These are phyloP conservation scores for Yarrowia alimentaria DNA, from an alignment of 805 yeast genomes.

Conservation along the genomic window DNA sequence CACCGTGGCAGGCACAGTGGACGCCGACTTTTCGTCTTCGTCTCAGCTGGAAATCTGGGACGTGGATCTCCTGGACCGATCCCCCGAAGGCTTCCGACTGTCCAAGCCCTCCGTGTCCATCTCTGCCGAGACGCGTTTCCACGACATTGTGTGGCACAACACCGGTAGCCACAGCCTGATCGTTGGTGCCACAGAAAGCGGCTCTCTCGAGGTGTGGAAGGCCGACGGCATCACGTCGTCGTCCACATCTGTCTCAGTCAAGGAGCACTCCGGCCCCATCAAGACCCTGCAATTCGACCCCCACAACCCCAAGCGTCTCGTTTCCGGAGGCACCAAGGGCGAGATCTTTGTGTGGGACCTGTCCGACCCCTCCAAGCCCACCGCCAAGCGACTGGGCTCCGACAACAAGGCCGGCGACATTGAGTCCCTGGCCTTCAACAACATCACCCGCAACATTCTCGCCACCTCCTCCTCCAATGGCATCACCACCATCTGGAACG, in stretches of 20 bases:
- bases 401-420: constrained; percentile 54
- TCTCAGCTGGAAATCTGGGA: constrained; percentile 81
- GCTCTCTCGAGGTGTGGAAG: constrained; percentile 76
- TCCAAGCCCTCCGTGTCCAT: constrained; percentile 47
- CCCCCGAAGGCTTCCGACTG: constrained; percentile 35
- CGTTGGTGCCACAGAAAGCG: constrained; percentile 89
- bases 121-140: constrained; percentile 59
- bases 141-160: constrained; percentile 81
- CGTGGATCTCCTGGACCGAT: constrained; percentile 44
- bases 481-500: constrained; percentile 90
- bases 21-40: constrained; percentile 75
- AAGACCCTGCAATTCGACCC: constrained; percentile 76
- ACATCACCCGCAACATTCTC: constrained; percentile 74
- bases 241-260: constrained; percentile 48
- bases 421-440: constrained; percentile 85
- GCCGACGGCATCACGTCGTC: constrained; percentile 49
- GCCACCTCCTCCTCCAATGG: constrained; percentile 87
- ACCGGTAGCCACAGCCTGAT: constrained; percentile 53
- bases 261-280: constrained; percentile 67
- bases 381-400: constrained; percentile 57
- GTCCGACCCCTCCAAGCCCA: constrained; percentile 53
- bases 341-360: constrained; percentile 91
- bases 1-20: constrained; percentile 94
- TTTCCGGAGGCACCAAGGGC: constrained; percentile 85
- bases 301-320: constrained; percentile 65